phyloP scores from a whole-genome alignment of 345 rosid species.

The Brassica cretica region DNA sequence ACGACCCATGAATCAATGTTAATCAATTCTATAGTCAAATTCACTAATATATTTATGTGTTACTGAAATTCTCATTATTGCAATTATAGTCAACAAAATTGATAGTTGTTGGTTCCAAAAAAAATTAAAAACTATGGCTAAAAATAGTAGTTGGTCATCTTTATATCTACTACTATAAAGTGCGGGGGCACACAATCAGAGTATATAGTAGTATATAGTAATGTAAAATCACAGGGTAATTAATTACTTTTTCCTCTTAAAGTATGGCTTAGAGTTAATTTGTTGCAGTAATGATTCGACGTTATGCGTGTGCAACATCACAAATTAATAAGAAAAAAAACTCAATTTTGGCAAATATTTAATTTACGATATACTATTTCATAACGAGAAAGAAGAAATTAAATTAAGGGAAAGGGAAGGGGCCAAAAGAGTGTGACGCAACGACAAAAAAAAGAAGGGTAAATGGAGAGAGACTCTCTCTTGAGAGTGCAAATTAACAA shows the following conservation, averaged over 20 bases:
- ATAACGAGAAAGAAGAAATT: background rate
- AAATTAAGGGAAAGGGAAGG: background rate
- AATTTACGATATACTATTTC: background rate
- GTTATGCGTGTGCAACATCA: background rate
- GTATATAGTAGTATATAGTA: background rate
- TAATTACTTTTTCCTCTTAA: background rate
- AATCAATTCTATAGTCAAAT: background rate
- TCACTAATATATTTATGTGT: background rate
- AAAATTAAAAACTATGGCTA: background rate
- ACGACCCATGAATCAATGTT: background rate
- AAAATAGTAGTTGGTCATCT: constrained; percentile 2
- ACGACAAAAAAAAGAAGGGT: constrained; percentile 16
- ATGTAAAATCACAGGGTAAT: background rate
- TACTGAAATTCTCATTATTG: constrained; percentile 2
- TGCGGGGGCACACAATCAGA: constrained; percentile 14
- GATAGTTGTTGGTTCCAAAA: background rate
- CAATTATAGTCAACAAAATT: constrained; percentile 24
- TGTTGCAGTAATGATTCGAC: background rate
- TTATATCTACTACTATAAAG: background rate
- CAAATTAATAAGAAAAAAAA: background rate
- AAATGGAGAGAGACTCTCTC: constrained; percentile 25
- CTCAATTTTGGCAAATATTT: background rate
- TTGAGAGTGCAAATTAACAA: constrained; percentile 18
- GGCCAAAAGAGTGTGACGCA: constrained; percentile 28
- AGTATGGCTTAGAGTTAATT: background rate